phyloP scores from a whole-genome alignment of 2,329 filamentous ascomycete genomes.

The Diaporthe ilicicola region DNA sequence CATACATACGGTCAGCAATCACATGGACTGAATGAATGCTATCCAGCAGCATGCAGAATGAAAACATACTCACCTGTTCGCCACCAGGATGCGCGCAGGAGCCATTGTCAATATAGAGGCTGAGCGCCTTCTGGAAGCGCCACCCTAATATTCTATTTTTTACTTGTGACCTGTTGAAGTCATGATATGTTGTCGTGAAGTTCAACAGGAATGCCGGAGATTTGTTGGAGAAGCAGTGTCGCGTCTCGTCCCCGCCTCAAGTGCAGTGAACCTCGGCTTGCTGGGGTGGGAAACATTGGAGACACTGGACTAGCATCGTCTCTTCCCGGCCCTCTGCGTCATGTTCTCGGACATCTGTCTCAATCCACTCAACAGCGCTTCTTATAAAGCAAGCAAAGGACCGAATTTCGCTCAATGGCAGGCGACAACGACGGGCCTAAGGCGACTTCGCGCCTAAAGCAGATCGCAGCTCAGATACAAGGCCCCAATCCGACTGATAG shows the following conservation, averaged over 20 bases:
- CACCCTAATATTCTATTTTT: neutral
- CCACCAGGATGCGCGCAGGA: constrained; percentile 11
- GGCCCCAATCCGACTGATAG: constrained; percentile 22
- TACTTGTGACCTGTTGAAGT: neutral
- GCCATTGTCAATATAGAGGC: neutral
- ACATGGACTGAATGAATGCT: neutral
- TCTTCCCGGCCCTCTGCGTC: neutral
- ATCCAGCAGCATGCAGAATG: neutral
- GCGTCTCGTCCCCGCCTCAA: constrained; percentile 3
- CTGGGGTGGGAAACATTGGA: neutral
- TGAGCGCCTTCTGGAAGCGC: neutral
- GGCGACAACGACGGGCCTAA: constrained; percentile 24
- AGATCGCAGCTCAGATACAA: constrained; percentile 54
- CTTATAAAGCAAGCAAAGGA: neutral
- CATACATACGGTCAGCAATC: constrained; percentile 43
- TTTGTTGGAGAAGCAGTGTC: neutral
- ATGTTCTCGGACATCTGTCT: neutral
- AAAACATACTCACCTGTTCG: constrained; percentile 13
- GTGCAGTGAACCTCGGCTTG: constrained; percentile 1
- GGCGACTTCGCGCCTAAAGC: constrained; percentile 54
- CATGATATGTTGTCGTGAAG: neutral
- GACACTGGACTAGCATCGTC: neutral
- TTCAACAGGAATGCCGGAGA: neutral
- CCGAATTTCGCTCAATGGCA: constrained; percentile 17
- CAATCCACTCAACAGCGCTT: neutral